Evolutionary conservation across 306 rosid genomes (phyloP).

Genomic region (Quercus mongolica): DNA sequence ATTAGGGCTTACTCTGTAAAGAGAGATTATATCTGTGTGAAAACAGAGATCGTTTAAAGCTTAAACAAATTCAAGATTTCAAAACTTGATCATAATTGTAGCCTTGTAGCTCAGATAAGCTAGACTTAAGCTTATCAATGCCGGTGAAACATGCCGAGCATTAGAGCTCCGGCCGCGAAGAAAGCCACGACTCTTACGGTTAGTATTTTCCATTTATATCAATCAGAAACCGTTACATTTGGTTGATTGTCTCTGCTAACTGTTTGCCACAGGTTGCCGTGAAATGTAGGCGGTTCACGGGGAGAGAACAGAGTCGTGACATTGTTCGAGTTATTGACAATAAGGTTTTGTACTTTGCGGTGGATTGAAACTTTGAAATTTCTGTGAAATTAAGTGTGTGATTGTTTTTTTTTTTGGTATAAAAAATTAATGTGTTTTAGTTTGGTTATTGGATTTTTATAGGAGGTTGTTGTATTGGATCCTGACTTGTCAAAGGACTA

Average conservation of each 20-base stretch:
- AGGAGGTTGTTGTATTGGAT: conserved; percentile 59
- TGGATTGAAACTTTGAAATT: not conserved
- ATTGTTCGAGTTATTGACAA: conserved; percentile 51
- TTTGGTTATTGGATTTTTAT: conserved; percentile 11
- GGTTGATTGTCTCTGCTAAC: not conserved
- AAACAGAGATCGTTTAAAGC: not conserved
- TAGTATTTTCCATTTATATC: not conserved
- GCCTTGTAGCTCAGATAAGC: not conserved
- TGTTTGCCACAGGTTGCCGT: conserved; percentile 48
- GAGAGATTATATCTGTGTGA: not conserved
- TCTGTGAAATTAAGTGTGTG: not conserved
- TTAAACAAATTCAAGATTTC: not conserved
- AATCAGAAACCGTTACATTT: not conserved
- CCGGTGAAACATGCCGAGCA: conserved; percentile 49
- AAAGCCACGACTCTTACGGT: conserved; percentile 60
- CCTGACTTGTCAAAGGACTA: conserved; percentile 60
- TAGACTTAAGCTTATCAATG: conserved; percentile 28
- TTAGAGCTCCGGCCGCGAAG: conserved; percentile 55
- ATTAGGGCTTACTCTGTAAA: not conserved
- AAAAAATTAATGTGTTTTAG: not conserved
- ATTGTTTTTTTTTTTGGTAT: not conserved
- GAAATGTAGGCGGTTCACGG: conserved; percentile 49
- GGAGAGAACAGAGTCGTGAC: conserved; percentile 50
- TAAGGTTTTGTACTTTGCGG: conserved; percentile 30
- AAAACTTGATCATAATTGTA: not conserved